phyloP scores from a whole-genome alignment of 1,139 yeast species.

The Kodamaea ohmeri region DNA sequence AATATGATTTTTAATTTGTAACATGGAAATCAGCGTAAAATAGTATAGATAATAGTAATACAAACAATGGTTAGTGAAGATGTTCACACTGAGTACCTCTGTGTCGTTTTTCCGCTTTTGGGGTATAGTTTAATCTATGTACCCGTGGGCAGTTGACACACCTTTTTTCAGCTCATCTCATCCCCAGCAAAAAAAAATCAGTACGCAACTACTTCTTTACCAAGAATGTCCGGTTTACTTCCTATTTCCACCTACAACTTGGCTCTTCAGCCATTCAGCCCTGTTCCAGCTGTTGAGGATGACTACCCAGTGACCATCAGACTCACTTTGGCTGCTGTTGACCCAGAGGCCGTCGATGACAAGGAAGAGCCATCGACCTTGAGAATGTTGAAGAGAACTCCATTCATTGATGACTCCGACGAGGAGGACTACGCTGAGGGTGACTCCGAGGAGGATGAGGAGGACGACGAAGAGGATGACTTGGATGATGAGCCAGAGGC shows the following conservation, averaged over 20 bases:
- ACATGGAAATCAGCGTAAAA: too few species aligned
- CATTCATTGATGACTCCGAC: constrained; percentile 49
- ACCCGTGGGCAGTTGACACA: neutral
- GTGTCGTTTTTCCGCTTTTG: too few species aligned
- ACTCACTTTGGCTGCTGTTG: constrained; percentile 92
- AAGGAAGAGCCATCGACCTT: constrained; percentile 84
- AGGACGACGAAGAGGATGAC: constrained; percentile 52
- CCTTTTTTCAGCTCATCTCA: constrained; percentile 9
- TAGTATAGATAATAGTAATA: too few species aligned
- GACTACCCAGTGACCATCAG: constrained; percentile 88
- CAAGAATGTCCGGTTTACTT: constrained; percentile 59
- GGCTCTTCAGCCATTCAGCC: constrained; percentile 80
- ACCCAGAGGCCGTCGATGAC: constrained; percentile 79
- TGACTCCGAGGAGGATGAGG: constrained; percentile 52
- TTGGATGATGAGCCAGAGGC: constrained; percentile 35
- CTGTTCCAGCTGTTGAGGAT: constrained; percentile 81
- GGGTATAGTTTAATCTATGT: too few species aligned
- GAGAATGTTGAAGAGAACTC: constrained; percentile 76
- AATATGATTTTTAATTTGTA: constrained; percentile 7
- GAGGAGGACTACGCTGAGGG: constrained; percentile 41
- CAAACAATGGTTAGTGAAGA: too few species aligned
- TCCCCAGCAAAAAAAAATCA: constrained; percentile 7
- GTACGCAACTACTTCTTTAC: constrained; percentile 1
- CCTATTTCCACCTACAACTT: constrained; percentile 86
- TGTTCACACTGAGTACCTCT: too few species aligned